Evolutionary conservation across 371 early-diverging fungal genomes (phyloP), one percentile per base, ranked within the genome.

Genomic region (Blakeslea trispora): DNA sequence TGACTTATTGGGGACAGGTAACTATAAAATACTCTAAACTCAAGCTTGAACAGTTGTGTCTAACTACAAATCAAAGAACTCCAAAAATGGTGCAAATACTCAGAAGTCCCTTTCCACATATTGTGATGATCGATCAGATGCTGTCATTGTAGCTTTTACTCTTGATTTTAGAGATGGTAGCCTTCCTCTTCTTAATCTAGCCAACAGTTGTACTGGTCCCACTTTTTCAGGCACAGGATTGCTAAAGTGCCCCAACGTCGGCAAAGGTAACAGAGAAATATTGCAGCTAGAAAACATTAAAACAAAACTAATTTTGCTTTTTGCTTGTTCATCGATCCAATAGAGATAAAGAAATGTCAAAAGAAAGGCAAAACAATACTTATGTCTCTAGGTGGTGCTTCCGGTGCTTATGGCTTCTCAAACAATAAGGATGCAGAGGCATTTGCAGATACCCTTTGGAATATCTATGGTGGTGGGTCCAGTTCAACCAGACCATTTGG

Each of bases 331-430:
- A 40, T 11, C 4, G 4, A 11, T 21, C 5, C 10, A 3, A 40
- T 39, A 47, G 90, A 86, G 54, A 84, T 90, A 44, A 78, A 82
- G 55, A 69, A 63, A 39, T 89, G 89, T 49, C 91, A 90, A 61
- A 44, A 65, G 4, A 58, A 73, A 45, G 89, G 89, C 18, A 83
- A 81, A 56, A 82, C 74, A 8, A 64, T 91, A 0, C 46, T 87
- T 24, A 61, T 91, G n/a, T 84, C 85, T 15, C 69, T 91, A 41
- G 89, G 91, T 31, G 91, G 89, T 18, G 88, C 85, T 10, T 50
- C 81, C 10, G 86, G 87, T 7, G 51, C 72, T 8, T 87, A 87
- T 45, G 80, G 84, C 0, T 78, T 91, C 45, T 46, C 64, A 0
- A 72, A 68, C 34, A 78, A 84, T 42, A 52, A 61, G 0, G 76